A percentile compares a stretch with the other conserved stretches of the same genome.
phyloP scores from a whole-genome alignment of 495 filamentous ascomycete species.

The Pyrenula massariospora region DNA sequence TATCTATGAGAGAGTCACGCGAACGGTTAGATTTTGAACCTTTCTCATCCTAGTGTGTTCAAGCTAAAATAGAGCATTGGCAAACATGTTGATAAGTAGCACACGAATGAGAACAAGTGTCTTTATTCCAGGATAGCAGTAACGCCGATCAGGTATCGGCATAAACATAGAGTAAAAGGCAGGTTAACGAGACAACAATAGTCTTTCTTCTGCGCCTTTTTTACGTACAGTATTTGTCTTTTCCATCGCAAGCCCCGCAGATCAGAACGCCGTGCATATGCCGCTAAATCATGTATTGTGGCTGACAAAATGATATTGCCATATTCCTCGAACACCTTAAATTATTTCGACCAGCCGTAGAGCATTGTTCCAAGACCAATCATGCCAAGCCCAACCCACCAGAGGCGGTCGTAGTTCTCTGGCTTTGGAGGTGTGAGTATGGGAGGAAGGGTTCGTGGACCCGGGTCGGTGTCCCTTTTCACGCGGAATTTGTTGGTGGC shows the following conservation, averaged over 20 bases:
- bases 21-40: too few relatives aligned
- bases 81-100: too few relatives aligned
- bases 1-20: too few relatives aligned
- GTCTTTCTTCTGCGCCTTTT: too few relatives aligned
- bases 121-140: too few relatives aligned
- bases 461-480: constrained; percentile 17
- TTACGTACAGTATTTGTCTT: neutral
- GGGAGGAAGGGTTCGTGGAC: constrained; percentile 20
- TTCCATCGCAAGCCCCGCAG: neutral
- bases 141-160: too few relatives aligned
- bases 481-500: constrained; percentile 12
- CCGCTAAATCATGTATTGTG: neutral
- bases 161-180: too few relatives aligned
- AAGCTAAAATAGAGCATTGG: too few relatives aligned
- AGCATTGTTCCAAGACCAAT: constrained; percentile 40
- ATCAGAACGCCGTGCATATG: neutral
- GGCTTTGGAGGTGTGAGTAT: constrained; percentile 30
- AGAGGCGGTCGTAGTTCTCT: constrained; percentile 45
- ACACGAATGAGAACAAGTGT: too few relatives aligned
- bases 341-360: neutral
- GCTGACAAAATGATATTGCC: neutral
- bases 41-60: too few relatives aligned
- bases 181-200: too few relatives aligned
- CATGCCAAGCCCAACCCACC: constrained; percentile 61
- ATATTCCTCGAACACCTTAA: neutral